Percentiles rank a stretch among this genome's conserved stretches.
These are phyloP conservation scores for Oidiodendron maius DNA, from an alignment of 495 filamentous ascomycete species.

Conservation along the genomic window DNA sequence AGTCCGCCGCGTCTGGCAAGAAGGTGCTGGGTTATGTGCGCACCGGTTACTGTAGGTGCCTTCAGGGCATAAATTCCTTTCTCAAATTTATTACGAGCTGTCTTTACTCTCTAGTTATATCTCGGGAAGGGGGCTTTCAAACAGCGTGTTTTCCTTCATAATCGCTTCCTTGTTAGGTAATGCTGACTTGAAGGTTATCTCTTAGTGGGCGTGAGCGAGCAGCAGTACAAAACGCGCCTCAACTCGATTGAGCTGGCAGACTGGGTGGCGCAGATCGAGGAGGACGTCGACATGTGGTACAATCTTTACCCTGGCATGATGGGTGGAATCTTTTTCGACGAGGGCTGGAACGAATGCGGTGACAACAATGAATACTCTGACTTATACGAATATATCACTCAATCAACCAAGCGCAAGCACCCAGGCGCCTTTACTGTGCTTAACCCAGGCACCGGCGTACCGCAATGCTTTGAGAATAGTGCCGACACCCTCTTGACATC, in stretches of 20 bases:
- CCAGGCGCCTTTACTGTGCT: constrained; percentile 4
- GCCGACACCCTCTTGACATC: constrained; percentile 3
- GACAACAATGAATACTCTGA: background rate
- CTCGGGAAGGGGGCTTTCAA: too few relatives aligned
- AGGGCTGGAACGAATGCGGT: constrained; percentile 6
- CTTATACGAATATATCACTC: constrained; percentile 1
- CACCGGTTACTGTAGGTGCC: constrained; percentile 1
- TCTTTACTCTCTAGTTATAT: too few relatives aligned
- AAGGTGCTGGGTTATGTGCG: constrained; percentile 5
- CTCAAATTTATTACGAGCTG: too few relatives aligned
- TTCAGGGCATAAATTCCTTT: too few relatives aligned
- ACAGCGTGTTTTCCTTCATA: too few relatives aligned
- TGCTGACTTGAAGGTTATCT: too few relatives aligned
- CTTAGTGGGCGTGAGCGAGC: constrained; percentile 4
- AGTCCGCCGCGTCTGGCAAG: background rate
- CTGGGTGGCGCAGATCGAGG: constrained; percentile 5
- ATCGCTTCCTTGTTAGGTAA: too few relatives aligned
- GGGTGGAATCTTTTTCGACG: constrained; percentile 10
- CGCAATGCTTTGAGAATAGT: constrained; percentile 2
- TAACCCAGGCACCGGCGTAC: background rate
- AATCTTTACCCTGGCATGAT: background rate
- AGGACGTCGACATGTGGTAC: constrained; percentile 9
- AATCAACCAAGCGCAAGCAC: constrained; percentile 2
- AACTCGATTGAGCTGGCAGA: constrained; percentile 3
- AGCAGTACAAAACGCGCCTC: constrained; percentile 5